phyloP scores from a whole-genome alignment of 2,329 filamentous ascomycete genomes.

The Rugonectria rugulosa region DNA sequence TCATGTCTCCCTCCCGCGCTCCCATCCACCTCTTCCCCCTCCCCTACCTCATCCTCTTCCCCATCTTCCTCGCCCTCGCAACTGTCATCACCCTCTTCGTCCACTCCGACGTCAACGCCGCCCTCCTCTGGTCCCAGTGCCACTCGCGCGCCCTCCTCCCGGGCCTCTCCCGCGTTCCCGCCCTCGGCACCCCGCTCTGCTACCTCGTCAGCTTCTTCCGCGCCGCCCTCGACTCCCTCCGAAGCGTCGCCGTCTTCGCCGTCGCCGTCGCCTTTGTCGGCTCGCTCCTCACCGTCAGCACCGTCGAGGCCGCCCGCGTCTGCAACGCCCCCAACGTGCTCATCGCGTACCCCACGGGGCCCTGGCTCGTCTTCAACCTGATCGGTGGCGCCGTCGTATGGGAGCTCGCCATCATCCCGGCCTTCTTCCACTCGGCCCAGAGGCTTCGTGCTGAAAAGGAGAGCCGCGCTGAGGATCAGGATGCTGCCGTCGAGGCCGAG shows the following conservation, averaged over 20 bases:
- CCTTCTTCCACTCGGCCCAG: conserved; percentile 54
- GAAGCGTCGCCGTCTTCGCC: conserved; percentile 51
- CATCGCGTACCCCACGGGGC: conserved; percentile 48
- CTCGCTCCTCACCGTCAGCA: conserved; percentile 57
- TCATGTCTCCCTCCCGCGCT: conserved; percentile 37
- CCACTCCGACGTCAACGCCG: conserved; percentile 59
- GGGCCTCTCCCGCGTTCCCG: conserved; percentile 52
- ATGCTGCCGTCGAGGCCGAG: conserved; percentile 26
- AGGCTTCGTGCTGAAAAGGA: conserved; percentile 40
- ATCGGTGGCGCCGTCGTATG: conserved; percentile 59
- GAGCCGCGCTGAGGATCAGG: conserved; percentile 20
- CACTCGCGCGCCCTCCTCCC: conserved; percentile 56
- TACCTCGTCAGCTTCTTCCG: conserved; percentile 60
- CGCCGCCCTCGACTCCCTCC: conserved; percentile 50
- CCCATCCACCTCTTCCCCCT: conserved; percentile 62
- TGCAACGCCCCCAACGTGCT: conserved; percentile 48
- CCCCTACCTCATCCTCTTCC: conserved; percentile 59
- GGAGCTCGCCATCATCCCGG: conserved; percentile 60
- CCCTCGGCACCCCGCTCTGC: conserved; percentile 56
- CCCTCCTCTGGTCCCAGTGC: conserved; percentile 62
- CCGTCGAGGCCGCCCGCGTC: conserved; percentile 57
- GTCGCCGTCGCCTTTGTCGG: conserved; percentile 54
- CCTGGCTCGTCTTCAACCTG: conserved; percentile 58
- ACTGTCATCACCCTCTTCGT: conserved; percentile 53
- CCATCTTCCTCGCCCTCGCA: conserved; percentile 54